A percentile compares a stretch with the other conserved stretches of the same genome.
Evolutionary conservation across 768 basidiomycete genomes (phyloP).

Genomic region (Hebeloma cylindrosporum): DNA sequence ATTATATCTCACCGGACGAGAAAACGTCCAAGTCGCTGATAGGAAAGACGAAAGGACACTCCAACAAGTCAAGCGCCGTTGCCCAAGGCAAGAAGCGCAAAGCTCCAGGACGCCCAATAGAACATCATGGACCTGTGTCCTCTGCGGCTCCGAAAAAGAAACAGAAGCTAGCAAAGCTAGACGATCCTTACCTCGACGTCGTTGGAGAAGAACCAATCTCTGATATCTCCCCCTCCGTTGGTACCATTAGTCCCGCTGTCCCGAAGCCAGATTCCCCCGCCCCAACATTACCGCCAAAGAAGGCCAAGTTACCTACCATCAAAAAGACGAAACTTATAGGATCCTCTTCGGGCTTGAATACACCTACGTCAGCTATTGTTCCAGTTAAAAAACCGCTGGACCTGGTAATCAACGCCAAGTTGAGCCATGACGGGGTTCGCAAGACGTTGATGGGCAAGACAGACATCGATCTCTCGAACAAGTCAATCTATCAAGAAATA

Average conservation of each 20-base stretch:
- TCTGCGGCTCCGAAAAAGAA: conserved; percentile 26
- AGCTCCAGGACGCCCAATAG: conserved; percentile 12
- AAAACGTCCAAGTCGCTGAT: conserved; percentile 29
- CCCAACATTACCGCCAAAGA: conserved; percentile 24
- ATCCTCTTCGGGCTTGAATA: conserved; percentile 52
- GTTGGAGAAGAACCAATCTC: no score
- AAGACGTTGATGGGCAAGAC: conserved; percentile 41
- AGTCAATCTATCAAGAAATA: conserved; percentile 59
- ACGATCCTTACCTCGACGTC: conserved; percentile 35
- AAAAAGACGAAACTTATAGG: conserved; percentile 67
- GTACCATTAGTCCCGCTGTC: conserved; percentile 25
- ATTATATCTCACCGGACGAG: conserved; percentile 23
- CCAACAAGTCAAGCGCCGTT: conserved; percentile 7
- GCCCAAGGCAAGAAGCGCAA: conserved; percentile 22
- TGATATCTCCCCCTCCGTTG: no score
- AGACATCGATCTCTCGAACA: conserved; percentile 65
- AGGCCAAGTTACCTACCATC: conserved; percentile 30
- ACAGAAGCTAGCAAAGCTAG: conserved; percentile 26
- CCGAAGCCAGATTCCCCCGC: conserved; percentile 33
- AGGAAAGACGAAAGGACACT: conserved; percentile 27
- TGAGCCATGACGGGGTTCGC: conserved; percentile 19
- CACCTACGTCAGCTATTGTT: conserved; percentile 22
- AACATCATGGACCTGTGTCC: conserved; percentile 12
- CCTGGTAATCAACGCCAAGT: conserved; percentile 15
- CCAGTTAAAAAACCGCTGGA: conserved; percentile 26